Conservation (phyloP, 2,329 filamentous ascomycete genomes). For the Hypoxylon sp. region DNA sequence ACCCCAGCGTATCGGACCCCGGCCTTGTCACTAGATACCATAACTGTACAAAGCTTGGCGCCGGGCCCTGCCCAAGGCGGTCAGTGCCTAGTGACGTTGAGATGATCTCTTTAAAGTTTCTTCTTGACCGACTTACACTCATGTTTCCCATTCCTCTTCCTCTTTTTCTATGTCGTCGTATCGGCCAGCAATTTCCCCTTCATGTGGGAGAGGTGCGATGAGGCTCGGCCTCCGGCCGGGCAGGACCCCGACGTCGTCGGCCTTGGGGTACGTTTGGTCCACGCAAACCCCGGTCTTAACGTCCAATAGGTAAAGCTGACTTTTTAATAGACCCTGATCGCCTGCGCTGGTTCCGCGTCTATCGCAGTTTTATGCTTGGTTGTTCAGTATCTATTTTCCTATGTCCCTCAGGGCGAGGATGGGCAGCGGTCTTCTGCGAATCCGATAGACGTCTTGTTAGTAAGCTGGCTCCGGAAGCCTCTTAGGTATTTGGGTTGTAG, state of each 20-base stretch:
- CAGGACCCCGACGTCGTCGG: slow-evolving; percentile 46
- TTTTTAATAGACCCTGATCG: slow-evolving; percentile 41
- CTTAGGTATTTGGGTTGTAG: slow-evolving; percentile 39
- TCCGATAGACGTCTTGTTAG: slow-evolving; percentile 44
- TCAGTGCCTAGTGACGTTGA: slow-evolving; percentile 37
- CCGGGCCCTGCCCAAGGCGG: slow-evolving; percentile 33
- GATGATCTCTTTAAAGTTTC: slow-evolving; percentile 31
- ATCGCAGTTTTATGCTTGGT: slow-evolving; percentile 43
- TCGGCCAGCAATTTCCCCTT: slow-evolving; percentile 41
- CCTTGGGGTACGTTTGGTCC: slow-evolving; percentile 39
- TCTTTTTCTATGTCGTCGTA: slow-evolving; percentile 43
- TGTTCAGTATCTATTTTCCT: slow-evolving; percentile 47
- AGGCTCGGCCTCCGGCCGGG: slow-evolving; percentile 43
- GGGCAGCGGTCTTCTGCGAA: slow-evolving; percentile 35
- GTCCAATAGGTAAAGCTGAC: slow-evolving; percentile 24
- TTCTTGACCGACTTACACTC: slow-evolving; percentile 37
- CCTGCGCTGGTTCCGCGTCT: slow-evolving; percentile 44
- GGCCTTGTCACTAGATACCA: slow-evolving; percentile 39
- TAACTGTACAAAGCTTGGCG: slow-evolving; percentile 38
- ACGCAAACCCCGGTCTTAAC: not conserved
- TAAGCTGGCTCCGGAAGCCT: slow-evolving; percentile 41
- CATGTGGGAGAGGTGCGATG: slow-evolving; percentile 46
- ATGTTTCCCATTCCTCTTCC: slow-evolving; percentile 14
- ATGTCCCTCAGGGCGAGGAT: slow-evolving; percentile 36
- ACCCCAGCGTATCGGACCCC: slow-evolving; percentile 43